A percentile compares a stretch with the other conserved stretches of the same genome.
Conservation (phyloP, 768 basidiomycete genomes). For the Russula earlei region DNA sequence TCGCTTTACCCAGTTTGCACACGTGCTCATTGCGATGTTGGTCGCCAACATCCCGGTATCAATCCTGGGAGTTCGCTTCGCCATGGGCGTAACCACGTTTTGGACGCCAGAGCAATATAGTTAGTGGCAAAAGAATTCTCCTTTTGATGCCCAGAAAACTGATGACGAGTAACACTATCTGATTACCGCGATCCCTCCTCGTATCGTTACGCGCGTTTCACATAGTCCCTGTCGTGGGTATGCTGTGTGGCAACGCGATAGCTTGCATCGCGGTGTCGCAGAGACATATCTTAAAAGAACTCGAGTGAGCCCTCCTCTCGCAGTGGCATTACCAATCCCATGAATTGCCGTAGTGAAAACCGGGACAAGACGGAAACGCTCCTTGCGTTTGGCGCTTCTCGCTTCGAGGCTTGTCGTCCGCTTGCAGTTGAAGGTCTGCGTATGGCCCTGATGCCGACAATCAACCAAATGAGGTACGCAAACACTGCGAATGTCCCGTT, state of each 20-base stretch:
- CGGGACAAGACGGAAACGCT: slow-evolving; percentile 79
- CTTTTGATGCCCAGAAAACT: not conserved
- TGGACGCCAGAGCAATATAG: slow-evolving; percentile 77
- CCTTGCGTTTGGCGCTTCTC: slow-evolving; percentile 76
- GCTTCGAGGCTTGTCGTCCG: slow-evolving; percentile 76
- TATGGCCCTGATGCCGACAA: slow-evolving; percentile 67
- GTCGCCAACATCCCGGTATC: slow-evolving; percentile 74
- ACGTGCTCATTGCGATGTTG: slow-evolving; percentile 58
- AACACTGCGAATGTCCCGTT: no score
- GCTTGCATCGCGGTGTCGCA: slow-evolving; percentile 65
- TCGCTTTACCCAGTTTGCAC: slow-evolving; percentile 42
- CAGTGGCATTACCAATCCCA: no score
- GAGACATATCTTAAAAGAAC: slow-evolving; percentile 62
- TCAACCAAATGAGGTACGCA: slow-evolving; percentile 76
- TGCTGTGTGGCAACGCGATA: slow-evolving; percentile 77
- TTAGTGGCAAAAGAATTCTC: slow-evolving; percentile 39
- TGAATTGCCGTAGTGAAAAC: slow-evolving; percentile 48
- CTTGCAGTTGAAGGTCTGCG: slow-evolving; percentile 72
- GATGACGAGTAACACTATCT: not conserved
- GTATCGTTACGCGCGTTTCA: not conserved
- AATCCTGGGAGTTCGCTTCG: slow-evolving; percentile 62
- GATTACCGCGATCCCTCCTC: not conserved
- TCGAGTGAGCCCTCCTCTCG: slow-evolving; percentile 41
- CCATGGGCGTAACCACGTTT: slow-evolving; percentile 69
- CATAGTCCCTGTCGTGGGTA: slow-evolving; percentile 73